A percentile compares a stretch with the other conserved stretches of the same genome.
These are phyloP conservation scores for Dioszegia hungarica DNA, from an alignment of 768 basidiomycete genomes.

Conservation along the genomic window DNA sequence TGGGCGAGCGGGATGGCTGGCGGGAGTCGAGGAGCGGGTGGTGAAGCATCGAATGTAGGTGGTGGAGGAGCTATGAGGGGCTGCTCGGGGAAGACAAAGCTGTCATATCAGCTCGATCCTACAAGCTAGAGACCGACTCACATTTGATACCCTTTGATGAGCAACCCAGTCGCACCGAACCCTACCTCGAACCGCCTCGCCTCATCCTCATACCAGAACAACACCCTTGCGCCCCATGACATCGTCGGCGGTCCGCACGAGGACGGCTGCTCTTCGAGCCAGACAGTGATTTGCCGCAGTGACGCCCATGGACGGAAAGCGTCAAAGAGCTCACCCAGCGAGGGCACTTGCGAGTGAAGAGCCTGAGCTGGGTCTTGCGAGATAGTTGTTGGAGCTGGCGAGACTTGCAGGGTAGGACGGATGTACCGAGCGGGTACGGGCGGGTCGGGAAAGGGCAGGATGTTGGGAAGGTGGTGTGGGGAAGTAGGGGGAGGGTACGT, in stretches of 20 bases:
- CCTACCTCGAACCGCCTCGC: constrained; percentile 29
- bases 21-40: not conserved
- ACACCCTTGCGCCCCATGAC: constrained; percentile 26
- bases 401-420: constrained; percentile 14
- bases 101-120: not conserved
- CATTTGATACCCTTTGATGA: constrained; percentile 38
- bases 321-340: constrained; percentile 28
- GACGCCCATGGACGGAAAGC: constrained; percentile 34
- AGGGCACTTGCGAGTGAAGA: constrained; percentile 14
- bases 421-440: constrained; percentile 22
- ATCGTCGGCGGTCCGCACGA: not conserved
- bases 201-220: constrained; percentile 42
- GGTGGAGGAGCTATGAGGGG: not conserved
- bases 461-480: not conserved
- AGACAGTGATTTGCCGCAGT: constrained; percentile 22
- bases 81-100: constrained; percentile 1
- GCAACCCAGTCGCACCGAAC: constrained; percentile 21
- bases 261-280: constrained; percentile 4
- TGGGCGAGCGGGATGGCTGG: not conserved
- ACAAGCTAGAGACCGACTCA: constrained; percentile 10
- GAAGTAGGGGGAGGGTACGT: constrained; percentile 20
- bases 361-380: not conserved
- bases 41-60: not conserved
- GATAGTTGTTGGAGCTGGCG: not conserved
- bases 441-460: constrained; percentile 17